Evolutionary conservation across 1,284 basidiomycete genomes (phyloP).

Genomic region (Leccinum solheimii): DNA sequence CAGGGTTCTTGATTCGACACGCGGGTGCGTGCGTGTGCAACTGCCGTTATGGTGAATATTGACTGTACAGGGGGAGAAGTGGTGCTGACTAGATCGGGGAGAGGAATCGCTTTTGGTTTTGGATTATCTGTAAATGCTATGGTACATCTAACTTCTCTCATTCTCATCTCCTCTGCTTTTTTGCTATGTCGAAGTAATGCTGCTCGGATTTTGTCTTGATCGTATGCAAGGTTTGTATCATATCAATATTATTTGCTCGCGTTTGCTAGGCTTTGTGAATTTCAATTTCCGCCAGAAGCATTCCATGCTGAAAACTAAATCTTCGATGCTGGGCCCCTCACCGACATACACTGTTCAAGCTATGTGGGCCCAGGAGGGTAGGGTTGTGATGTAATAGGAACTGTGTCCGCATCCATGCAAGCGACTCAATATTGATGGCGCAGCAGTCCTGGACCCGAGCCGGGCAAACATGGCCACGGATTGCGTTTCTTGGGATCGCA

Average conservation of each 20-base stretch:
- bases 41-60: background rate
- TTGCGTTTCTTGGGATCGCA: background rate
- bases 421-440: background rate
- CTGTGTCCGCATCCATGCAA: background rate
- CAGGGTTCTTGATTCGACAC: constrained; percentile 48
- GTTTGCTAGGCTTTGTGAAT: background rate
- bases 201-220: constrained; percentile 4
- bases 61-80: background rate
- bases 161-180: constrained; percentile 1
- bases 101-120: background rate
- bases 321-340: background rate
- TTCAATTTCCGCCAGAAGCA: background rate
- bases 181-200: constrained; percentile 12
- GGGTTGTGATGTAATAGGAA: background rate
- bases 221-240: background rate
- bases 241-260: background rate
- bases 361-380: background rate
- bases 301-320: background rate
- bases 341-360: too few relatives aligned
- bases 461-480: background rate
- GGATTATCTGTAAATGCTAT: constrained; percentile 14
- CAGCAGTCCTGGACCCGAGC: background rate
- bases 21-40: background rate
- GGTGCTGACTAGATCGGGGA: background rate
- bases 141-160: constrained; percentile 9